phyloP scores from a whole-genome alignment of 441 rosid species.

The Euphorbia corollata region DNA sequence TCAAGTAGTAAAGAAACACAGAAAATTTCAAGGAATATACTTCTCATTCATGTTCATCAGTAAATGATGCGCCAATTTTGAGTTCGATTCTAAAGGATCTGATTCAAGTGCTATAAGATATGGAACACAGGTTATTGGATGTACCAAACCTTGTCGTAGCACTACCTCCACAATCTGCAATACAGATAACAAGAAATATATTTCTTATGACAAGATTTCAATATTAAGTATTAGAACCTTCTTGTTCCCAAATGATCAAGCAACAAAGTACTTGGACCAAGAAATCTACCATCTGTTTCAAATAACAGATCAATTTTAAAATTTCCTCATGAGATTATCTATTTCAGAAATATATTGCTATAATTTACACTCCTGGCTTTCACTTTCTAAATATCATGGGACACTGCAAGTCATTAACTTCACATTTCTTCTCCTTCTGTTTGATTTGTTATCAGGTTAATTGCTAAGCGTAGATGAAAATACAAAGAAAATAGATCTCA shows the following conservation, averaged over 20 bases:
- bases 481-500: constrained; percentile 24
- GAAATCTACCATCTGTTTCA: not conserved
- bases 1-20: not conserved
- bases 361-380: not conserved
- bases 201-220: constrained; percentile 1
- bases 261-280: not conserved
- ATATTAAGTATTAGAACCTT: not conserved
- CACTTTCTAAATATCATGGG: not conserved
- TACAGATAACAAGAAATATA: constrained; percentile 12
- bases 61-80: constrained; percentile 94
- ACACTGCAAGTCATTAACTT: not conserved
- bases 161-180: constrained; percentile 96
- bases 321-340: not conserved
- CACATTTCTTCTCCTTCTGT: not conserved
- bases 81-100: constrained; percentile 87
- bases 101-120: constrained; percentile 97
- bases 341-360: not conserved
- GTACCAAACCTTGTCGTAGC: constrained; percentile 97
- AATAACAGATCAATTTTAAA: not conserved
- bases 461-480: not conserved
- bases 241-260: not conserved
- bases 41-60: constrained; percentile 99
- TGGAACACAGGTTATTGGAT: constrained; percentile 99
- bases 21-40: constrained; percentile 34
- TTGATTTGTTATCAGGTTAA: not conserved